These are phyloP conservation scores for Penicillium pulvis DNA, from an alignment of 495 filamentous ascomycete species.

Conservation along the genomic window DNA sequence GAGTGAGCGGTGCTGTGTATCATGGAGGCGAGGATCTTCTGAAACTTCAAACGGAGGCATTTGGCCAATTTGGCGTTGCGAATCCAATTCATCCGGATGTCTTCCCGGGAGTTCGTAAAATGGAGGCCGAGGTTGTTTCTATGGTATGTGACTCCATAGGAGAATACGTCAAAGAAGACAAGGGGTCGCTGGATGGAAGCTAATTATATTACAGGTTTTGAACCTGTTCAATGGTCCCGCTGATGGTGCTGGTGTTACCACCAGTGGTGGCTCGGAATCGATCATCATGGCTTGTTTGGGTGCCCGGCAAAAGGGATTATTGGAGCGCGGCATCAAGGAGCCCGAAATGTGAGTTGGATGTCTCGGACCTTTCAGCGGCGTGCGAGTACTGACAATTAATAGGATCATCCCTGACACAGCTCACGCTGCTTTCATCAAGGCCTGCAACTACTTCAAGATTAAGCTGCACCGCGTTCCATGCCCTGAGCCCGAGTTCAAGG, in stretches of 20 bases:
- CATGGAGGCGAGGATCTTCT: constrained; percentile 86
- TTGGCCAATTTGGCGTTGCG: constrained; percentile 88
- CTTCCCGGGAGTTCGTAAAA: constrained; percentile 96
- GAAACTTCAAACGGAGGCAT: constrained; percentile 87
- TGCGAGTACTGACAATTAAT: constrained; percentile 22
- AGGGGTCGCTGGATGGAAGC: not conserved
- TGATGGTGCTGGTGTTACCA: constrained; percentile 83
- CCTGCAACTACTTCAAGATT: constrained; percentile 91
- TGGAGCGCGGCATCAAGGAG: constrained; percentile 83
- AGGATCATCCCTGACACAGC: constrained; percentile 94
- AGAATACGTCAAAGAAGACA: not conserved
- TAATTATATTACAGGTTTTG: constrained; percentile 56
- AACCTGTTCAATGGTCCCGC: constrained; percentile 88
- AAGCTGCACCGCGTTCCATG: constrained; percentile 88
- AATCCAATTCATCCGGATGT: constrained; percentile 99
- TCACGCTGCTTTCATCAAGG: constrained; percentile 96
- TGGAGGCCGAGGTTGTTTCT: constrained; percentile 97
- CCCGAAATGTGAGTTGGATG: constrained; percentile 77
- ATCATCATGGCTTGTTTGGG: constrained; percentile 93
- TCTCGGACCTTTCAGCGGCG: constrained; percentile 1
- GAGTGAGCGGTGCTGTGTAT: constrained; percentile 94
- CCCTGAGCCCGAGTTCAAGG: constrained; percentile 82
- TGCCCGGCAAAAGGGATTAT: constrained; percentile 84
- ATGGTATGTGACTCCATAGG: constrained; percentile 61
- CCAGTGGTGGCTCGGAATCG: constrained; percentile 91